Base-by-base conservation (phyloP, 495 filamentous ascomycete genomes). In the Lasiosphaeris hirsuta region DNA sequence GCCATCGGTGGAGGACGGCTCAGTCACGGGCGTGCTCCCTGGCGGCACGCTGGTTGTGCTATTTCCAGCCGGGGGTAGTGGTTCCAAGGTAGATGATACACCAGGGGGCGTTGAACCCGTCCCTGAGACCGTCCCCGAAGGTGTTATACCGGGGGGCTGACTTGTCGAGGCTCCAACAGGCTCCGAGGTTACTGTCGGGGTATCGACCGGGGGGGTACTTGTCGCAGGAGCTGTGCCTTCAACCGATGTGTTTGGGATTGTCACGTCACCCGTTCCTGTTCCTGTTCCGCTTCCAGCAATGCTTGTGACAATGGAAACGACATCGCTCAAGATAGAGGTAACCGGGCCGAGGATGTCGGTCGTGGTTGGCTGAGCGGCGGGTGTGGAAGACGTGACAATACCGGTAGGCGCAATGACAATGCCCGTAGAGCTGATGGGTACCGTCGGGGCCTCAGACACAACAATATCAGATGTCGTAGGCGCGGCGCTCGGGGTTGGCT, bases 341-440 rank as follows among this genome's bases (percentile, higher is more conserved):
- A 51, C 51, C 9, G 46, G 55, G 34, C 51, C 48, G 35, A 51
- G 49, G 11, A 36, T 34, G 35, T 40, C 19, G 7, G 6, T 23
- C 3, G 18, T 41, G 30, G 18, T 41, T 45, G 55, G 19, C 3
- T n/a, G 14, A 10, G 46, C 10, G n/a, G 46, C 15, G 4, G 49
- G 34, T 11, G 49, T 51, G 10, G 55, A 51, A 36, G 50, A 45
- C 13, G 13, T 51, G 8, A 57, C 55, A 10, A 57, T 37, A 35
- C 55, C 55, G 33, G 55, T 57, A 14, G 55, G 55, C 2, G 55
- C 55, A 30, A 57, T 30, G 10, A 57, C 45, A 14, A 57, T 57
- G 19, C 45, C 45, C 13, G 55, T 57, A 18, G 55, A 51, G 55
- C 45, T 57, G 36, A 46, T 57, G 19, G 39, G 34, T 14, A 30